Base-by-base conservation (phyloP, 2,329 filamentous ascomycete species). In the Pyrenophora teres region DNA sequence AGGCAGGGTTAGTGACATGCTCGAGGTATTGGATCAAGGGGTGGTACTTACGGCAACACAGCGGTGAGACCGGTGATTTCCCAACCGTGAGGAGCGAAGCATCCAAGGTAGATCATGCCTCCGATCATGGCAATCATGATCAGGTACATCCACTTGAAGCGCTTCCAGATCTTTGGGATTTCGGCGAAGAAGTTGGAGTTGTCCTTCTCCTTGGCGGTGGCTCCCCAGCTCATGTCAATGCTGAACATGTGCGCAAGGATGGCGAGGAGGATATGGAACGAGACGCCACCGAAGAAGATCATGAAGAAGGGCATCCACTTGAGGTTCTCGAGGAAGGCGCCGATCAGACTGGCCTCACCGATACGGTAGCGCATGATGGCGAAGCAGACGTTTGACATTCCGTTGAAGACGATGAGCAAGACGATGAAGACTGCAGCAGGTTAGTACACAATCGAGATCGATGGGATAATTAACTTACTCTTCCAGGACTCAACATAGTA, bases 171-270 rank as follows among this genome's bases (percentile, higher is more conserved):
- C 71, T 88, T 89, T 39, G 89, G 89, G 21, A 92, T 82, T 71
- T 93, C 89, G 56, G 89, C 89, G 75, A 92, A 93, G 75, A 94
- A 93, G 76, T 90, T 90, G 42, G 87, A 88, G 69, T 89, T 87
- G 68, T 91, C 87, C 43, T 85, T 86, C 76, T 94, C 90, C 76
- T 94, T 94, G 40, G 86, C 83, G 0, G 90, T 94, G 2, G 89
- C 86, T 43, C 89, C 89, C 89, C 90, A 93, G 3, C 83, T 85
- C 87, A 93, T 93, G 75, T 93, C 81, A 68, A 93, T 85, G 76
- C 88, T 86, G 70, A 93, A 90, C 86, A 93, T 90, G 77, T 94
- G 90, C 1, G 86, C 81, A 39, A 92, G 76, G 41, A 94, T 79
- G 4, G 90, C 90, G 72, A 91, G 86, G 23, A 85, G 88, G 50